These are phyloP conservation scores for Starmerella bombicola DNA, from an alignment of 805 yeast species.

Conservation along the genomic window DNA sequence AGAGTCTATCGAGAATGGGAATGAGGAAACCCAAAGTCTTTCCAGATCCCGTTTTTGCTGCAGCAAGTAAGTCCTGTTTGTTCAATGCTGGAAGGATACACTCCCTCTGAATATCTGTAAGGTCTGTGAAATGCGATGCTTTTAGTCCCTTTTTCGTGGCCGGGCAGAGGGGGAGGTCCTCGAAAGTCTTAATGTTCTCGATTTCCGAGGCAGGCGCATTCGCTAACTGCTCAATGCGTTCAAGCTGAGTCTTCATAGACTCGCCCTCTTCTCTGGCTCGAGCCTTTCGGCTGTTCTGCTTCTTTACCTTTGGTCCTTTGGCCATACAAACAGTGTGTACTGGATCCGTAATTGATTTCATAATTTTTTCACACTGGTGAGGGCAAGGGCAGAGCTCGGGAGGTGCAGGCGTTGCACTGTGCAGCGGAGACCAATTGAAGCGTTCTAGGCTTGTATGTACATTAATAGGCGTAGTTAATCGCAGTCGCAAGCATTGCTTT, in stretches of 20 bases:
- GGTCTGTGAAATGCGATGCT: constrained; percentile 59
- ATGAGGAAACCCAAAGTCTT: constrained; percentile 77
- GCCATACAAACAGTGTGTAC: constrained; percentile 10
- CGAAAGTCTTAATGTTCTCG: constrained; percentile 39
- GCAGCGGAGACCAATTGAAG: no score
- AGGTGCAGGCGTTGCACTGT: no score
- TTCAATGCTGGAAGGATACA: constrained; percentile 66
- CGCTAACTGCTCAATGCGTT: constrained; percentile 9
- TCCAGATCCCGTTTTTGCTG: constrained; percentile 86
- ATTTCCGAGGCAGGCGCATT: constrained; percentile 3
- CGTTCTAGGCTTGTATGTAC: no score
- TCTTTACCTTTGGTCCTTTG: constrained; percentile 8
- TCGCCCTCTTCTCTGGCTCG: constrained; percentile 7
- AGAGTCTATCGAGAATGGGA: constrained; percentile 53
- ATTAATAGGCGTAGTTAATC: constrained; percentile 24
- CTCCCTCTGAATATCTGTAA: constrained; percentile 78
- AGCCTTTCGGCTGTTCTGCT: constrained; percentile 6
- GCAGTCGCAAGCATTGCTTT: constrained; percentile 35
- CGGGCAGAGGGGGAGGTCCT: constrained; percentile 63
- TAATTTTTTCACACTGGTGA: not conserved
- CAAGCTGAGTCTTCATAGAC: constrained; percentile 8
- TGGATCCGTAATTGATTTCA: not conserved
- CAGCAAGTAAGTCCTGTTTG: constrained; percentile 70
- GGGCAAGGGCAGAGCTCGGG: no score
- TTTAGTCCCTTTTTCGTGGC: constrained; percentile 59